These are phyloP conservation scores for Malassezia restricta DNA, from an alignment of 1,284 basidiomycete genomes.

Conservation along the genomic window DNA sequence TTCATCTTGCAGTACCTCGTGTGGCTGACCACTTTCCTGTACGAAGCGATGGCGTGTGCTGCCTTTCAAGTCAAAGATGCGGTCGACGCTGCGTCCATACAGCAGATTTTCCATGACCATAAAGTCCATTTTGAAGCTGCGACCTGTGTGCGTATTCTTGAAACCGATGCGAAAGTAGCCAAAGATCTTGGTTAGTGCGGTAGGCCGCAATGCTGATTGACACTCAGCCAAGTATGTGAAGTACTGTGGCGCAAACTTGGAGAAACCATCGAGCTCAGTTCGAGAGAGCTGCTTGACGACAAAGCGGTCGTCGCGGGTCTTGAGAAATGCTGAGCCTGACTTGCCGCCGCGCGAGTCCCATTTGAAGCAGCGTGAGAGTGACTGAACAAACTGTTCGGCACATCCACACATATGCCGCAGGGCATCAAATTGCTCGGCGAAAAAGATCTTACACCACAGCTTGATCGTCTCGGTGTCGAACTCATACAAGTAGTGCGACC, in stretches of 20 bases:
- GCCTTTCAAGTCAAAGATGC: slow-evolving; percentile 48
- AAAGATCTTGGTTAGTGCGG: slow-evolving; percentile 88
- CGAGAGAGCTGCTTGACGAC: slow-evolving; percentile 92
- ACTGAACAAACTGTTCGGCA: slow-evolving; percentile 83
- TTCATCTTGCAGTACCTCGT: slow-evolving; percentile 79
- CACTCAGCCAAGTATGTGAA: slow-evolving; percentile 79
- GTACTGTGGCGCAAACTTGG: slow-evolving; percentile 91
- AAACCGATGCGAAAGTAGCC: slow-evolving; percentile 94
- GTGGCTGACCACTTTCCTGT: slow-evolving; percentile 74
- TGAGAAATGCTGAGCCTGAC: slow-evolving; percentile 89
- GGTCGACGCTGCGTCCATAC: slow-evolving; percentile 75
- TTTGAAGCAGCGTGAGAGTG: slow-evolving; percentile 81
- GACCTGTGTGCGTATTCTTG: slow-evolving; percentile 64
- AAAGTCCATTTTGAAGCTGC: slow-evolving; percentile 81
- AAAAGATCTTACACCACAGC: slow-evolving; percentile 80
- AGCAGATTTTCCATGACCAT: slow-evolving; percentile 95
- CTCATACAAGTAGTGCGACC: slow-evolving; percentile 42
- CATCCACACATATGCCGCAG: slow-evolving; percentile 82
- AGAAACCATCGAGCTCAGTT: slow-evolving; percentile 84
- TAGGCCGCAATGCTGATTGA: slow-evolving; percentile 59
- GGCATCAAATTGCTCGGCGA: slow-evolving; percentile 93
- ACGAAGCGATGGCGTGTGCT: slow-evolving; percentile 52
- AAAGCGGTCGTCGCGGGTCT: slow-evolving; percentile 81
- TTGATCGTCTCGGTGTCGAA: slow-evolving; percentile 62
- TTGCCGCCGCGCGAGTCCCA: slow-evolving; percentile 95